Percentiles rank a stretch among this genome's conserved stretches.
Evolutionary conservation across 2,329 filamentous ascomycete species (phyloP).

Genomic region (Thelonectria discophora): DNA sequence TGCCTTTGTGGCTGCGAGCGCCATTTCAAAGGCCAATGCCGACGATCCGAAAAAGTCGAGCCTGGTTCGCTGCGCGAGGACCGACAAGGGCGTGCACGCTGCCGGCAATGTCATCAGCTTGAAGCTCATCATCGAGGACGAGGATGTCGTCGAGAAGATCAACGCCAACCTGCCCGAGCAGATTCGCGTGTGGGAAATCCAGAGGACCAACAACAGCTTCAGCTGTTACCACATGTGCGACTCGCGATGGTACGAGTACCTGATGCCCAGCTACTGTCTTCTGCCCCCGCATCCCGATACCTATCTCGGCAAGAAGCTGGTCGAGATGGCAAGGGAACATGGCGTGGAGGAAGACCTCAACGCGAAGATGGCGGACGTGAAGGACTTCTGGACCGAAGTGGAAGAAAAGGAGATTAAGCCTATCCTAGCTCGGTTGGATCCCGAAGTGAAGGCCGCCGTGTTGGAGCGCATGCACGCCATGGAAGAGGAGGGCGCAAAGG

Average conservation of each 20-base stretch:
- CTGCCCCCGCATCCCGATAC: slow-evolving; percentile 91
- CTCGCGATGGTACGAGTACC: slow-evolving; percentile 95
- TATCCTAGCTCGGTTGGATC: slow-evolving; percentile 68
- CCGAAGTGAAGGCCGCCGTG: slow-evolving; percentile 70
- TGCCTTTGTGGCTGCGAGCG: slow-evolving; percentile 88
- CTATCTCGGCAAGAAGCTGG: slow-evolving; percentile 83
- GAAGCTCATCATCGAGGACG: slow-evolving; percentile 94
- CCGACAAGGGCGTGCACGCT: slow-evolving; percentile 96
- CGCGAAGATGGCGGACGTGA: slow-evolving; percentile 77
- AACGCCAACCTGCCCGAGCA: slow-evolving; percentile 85
- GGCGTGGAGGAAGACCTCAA: slow-evolving; percentile 75
- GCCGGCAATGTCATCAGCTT: slow-evolving; percentile 94
- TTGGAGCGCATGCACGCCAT: slow-evolving; percentile 65
- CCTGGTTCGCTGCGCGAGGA: slow-evolving; percentile 90
- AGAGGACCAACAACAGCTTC: slow-evolving; percentile 88
- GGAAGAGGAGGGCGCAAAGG: slow-evolving; percentile 46
- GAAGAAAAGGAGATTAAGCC: slow-evolving; percentile 84
- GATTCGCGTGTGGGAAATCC: slow-evolving; percentile 94
- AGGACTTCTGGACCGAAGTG: slow-evolving; percentile 82
- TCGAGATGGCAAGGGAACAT: slow-evolving; percentile 78
- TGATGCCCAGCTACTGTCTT: slow-evolving; percentile 92
- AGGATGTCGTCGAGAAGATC: slow-evolving; percentile 88
- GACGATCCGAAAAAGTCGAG: slow-evolving; percentile 97
- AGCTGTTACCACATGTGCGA: slow-evolving; percentile 96
- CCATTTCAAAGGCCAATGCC: slow-evolving; percentile 96